Evolutionary conservation across 129 eudicot species (phyloP).

Genomic region (Smallanthus sonchifolius): DNA sequence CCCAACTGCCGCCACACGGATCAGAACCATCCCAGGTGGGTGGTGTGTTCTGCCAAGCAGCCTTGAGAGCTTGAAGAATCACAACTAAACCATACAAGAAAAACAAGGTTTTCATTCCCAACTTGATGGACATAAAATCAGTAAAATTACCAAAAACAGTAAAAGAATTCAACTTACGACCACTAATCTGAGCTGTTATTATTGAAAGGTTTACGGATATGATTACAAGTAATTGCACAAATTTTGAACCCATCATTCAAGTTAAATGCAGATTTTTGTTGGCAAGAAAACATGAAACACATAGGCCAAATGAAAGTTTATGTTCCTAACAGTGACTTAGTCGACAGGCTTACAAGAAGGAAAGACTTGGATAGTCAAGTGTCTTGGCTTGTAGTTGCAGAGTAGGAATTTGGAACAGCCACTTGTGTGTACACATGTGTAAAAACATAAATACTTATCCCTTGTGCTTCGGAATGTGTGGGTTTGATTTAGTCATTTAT

Average conservation of each 20-base stretch:
- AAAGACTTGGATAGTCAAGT: constrained; percentile 16
- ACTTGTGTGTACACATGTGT: not conserved
- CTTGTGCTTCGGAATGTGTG: not conserved
- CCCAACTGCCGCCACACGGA: constrained; percentile 62
- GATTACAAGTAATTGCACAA: constrained; percentile 5
- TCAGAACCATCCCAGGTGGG: constrained; percentile 55
- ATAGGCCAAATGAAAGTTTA: not conserved
- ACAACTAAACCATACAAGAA: constrained; percentile 28
- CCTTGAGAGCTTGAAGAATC: constrained; percentile 43
- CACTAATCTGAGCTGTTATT: constrained; percentile 21
- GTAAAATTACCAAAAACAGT: not conserved
- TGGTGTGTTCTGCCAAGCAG: constrained; percentile 46
- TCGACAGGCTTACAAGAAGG: not conserved
- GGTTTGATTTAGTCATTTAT: constrained; percentile 1
- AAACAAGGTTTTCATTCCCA: not conserved
- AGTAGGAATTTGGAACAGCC: constrained; percentile 5
- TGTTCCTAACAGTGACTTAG: constrained; percentile 7
- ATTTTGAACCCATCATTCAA: constrained; percentile 15
- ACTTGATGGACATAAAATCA: not conserved
- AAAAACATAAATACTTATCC: not conserved
- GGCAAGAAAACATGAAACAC: not conserved
- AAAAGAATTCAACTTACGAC: constrained; percentile 22
- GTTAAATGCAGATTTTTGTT: not conserved
- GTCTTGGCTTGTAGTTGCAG: constrained; percentile 5
- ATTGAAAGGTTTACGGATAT: constrained; percentile 17